phyloP scores from a whole-genome alignment of 1,139 yeast genomes.

The Debaryomyces sp. region DNA sequence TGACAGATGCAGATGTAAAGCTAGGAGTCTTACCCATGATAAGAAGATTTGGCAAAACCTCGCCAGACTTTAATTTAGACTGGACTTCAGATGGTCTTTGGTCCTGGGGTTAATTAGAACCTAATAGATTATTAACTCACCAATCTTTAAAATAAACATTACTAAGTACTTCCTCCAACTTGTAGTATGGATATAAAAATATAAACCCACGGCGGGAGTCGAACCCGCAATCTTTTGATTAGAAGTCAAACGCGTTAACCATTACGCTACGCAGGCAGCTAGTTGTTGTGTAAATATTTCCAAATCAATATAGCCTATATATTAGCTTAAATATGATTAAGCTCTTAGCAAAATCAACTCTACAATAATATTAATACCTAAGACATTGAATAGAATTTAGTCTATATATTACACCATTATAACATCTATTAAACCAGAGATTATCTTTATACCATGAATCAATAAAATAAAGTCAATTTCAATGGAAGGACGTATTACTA shows the following conservation, averaged over 20 bases:
- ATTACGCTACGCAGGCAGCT: slow-evolving; percentile 31
- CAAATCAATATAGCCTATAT: neutral
- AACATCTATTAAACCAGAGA: neutral
- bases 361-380: neutral
- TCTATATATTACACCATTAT: neutral
- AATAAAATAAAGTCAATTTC: neutral
- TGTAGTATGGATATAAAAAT: too few relatives aligned
- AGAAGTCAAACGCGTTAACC: slow-evolving; percentile 38
- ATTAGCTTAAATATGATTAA: neutral
- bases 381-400: neutral
- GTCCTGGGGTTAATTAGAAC: slow-evolving; percentile 25
- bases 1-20: slow-evolving; percentile 24
- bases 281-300: neutral
- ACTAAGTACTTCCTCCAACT: too few relatives aligned
- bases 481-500: neutral
- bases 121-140: neutral
- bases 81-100: slow-evolving; percentile 40
- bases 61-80: slow-evolving; percentile 36
- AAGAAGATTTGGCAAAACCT: slow-evolving; percentile 32
- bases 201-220: slow-evolving; percentile 36
- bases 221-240: slow-evolving; percentile 38
- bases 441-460: neutral
- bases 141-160: neutral
- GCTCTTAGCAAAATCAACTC: neutral
- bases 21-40: slow-evolving; percentile 38